phyloP scores from a whole-genome alignment of 2,329 filamentous ascomycete species.

The Claviceps spartinae region DNA sequence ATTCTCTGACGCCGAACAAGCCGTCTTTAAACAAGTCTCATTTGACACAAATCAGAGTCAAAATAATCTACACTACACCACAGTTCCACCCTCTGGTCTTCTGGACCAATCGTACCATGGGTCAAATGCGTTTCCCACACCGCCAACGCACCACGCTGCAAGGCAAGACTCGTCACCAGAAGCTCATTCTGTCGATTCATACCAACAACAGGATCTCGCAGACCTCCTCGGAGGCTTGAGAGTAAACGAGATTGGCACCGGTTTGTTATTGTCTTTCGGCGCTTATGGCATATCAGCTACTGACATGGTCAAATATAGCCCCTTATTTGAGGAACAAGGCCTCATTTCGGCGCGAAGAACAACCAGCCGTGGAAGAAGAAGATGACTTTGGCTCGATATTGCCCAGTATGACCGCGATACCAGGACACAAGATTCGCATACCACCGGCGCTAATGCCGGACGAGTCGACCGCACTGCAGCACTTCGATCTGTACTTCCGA shows the following conservation, averaged over 20 bases:
- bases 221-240: slow-evolving; percentile 77
- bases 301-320: slow-evolving; percentile 32
- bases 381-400: slow-evolving; percentile 61
- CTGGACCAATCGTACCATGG: slow-evolving; percentile 38
- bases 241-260: slow-evolving; percentile 75
- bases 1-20: slow-evolving; percentile 32
- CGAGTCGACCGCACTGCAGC: slow-evolving; percentile 66
- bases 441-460: slow-evolving; percentile 87
- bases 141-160: slow-evolving; percentile 25
- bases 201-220: slow-evolving; percentile 57
- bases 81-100: slow-evolving; percentile 34
- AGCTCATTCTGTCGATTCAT: slow-evolving; percentile 47
- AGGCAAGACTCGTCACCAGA: slow-evolving; percentile 26
- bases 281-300: neutral
- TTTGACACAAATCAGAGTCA: slow-evolving; percentile 33
- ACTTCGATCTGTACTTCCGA: slow-evolving; percentile 81
- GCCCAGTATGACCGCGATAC: slow-evolving; percentile 52
- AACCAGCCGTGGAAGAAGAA: slow-evolving; percentile 53
- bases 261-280: slow-evolving; percentile 32
- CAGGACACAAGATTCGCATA: slow-evolving; percentile 71
- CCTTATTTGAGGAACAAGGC: slow-evolving; percentile 66
- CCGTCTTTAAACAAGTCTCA: slow-evolving; percentile 32
- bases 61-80: slow-evolving; percentile 38
- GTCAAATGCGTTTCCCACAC: slow-evolving; percentile 39
- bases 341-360: slow-evolving; percentile 37